Evolutionary conservation across 352 stramenopile genomes (phyloP).

Genomic region (Globisporangium barbulae): DNA sequence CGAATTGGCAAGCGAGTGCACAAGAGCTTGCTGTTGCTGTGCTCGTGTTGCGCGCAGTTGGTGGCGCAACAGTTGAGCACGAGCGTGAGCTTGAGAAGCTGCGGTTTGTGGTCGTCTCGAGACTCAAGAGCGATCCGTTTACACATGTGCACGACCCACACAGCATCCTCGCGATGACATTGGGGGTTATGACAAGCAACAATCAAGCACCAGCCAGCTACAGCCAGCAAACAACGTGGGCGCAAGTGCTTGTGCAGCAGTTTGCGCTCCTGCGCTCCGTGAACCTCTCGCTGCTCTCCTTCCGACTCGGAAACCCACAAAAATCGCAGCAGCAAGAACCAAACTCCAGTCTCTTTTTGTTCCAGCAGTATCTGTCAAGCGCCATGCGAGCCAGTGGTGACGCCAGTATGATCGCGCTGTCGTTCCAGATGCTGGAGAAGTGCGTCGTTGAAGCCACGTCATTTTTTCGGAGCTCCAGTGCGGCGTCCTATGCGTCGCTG

Average conservation of each 20-base stretch:
- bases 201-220: neutral
- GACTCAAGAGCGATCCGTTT: slow-evolving; percentile 22
- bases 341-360: neutral
- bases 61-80: slow-evolving; percentile 4
- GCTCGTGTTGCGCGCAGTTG: slow-evolving; percentile 21
- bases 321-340: neutral
- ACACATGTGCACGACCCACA: slow-evolving; percentile 20
- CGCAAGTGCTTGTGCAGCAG: slow-evolving; percentile 26
- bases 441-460: slow-evolving; percentile 29
- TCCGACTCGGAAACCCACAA: slow-evolving; percentile 1
- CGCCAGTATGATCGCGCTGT: slow-evolving; percentile 3
- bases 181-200: slow-evolving; percentile 17
- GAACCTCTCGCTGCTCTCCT: slow-evolving; percentile 26
- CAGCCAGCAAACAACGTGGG: slow-evolving; percentile 3
- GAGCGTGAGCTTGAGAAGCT: slow-evolving; percentile 19
- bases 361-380: neutral
- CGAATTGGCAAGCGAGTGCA: slow-evolving; percentile 8
- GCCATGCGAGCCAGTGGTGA: neutral
- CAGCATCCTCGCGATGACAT: slow-evolving; percentile 21
- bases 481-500: slow-evolving; percentile 16
- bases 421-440: slow-evolving; percentile 16
- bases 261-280: slow-evolving; percentile 32
- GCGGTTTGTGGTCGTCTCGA: slow-evolving; percentile 15
- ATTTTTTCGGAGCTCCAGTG: slow-evolving; percentile 27
- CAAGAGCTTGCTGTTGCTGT: slow-evolving; percentile 19